Evolutionary conservation across 1,284 basidiomycete genomes (phyloP).

Genomic region (Coniferiporia sulphurascens): DNA sequence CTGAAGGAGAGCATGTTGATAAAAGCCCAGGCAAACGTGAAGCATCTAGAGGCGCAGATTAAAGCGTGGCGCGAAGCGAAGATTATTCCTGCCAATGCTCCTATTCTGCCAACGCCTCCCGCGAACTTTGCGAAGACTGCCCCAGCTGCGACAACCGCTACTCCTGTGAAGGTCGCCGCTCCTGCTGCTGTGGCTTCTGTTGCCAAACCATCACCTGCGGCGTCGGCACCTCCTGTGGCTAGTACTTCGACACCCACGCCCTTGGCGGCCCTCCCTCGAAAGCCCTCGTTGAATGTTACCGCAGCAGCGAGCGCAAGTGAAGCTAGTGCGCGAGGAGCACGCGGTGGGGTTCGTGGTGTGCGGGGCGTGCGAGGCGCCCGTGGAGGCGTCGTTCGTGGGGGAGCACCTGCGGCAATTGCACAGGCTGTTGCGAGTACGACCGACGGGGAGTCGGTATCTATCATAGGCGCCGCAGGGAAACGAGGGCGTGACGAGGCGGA

Average conservation of each 20-base stretch:
- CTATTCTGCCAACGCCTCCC: conserved; percentile 18
- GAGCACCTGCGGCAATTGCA: conserved; percentile 33
- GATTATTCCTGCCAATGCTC: conserved; percentile 30
- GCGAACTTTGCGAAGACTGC: conserved; percentile 12
- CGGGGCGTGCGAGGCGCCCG: conserved; percentile 20
- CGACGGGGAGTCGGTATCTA: conserved; percentile 41
- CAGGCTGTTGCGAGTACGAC: conserved; percentile 23
- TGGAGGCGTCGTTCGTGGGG: conserved; percentile 33
- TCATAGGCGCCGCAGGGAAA: conserved; percentile 64
- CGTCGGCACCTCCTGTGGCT: conserved; percentile 13
- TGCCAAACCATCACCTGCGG: conserved; percentile 21
- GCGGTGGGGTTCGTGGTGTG: conserved; percentile 8
- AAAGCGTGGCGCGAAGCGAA: conserved; percentile 50
- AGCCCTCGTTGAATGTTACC: conserved; percentile 18
- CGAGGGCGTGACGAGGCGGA: conserved; percentile 58
- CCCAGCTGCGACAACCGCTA: conserved; percentile 17
- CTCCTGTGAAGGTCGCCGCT: conserved; percentile 21
- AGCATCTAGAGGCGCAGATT: conserved; percentile 61
- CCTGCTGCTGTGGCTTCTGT: conserved; percentile 15
- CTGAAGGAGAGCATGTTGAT: conserved; percentile 65
- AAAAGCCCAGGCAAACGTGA: conserved; percentile 51
- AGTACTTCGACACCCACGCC: conserved; percentile 18
- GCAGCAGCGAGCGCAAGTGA: conserved; percentile 7
- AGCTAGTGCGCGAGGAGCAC: conserved; percentile 7
- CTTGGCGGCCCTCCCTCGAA: conserved; percentile 23